These are phyloP conservation scores for Pelargonium myrrhifolium DNA, from an alignment of 441 rosid genomes.

Conservation along the genomic window DNA sequence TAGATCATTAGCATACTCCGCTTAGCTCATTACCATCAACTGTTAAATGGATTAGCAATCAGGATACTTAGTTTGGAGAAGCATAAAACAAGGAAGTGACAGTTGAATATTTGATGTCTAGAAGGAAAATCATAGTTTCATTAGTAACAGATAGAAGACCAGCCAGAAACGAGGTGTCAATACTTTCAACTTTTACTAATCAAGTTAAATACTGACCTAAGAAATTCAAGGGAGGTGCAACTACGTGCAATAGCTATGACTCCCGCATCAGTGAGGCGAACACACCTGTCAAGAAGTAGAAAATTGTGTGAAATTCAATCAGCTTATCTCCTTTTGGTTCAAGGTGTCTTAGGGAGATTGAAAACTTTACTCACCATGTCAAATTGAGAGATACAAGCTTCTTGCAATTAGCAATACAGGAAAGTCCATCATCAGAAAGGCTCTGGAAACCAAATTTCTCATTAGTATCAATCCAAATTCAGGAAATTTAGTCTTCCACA, in stretches of 20 bases:
- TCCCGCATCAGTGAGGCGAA: conserved; percentile 63
- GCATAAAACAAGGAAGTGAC: background rate
- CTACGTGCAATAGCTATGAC: conserved; percentile 60
- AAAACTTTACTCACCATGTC: conserved; percentile 59
- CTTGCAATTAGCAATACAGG: conserved; percentile 63
- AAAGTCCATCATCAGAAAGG: conserved; percentile 77
- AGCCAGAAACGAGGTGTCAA: background rate
- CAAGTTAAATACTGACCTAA: conserved; percentile 39
- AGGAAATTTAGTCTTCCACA: conserved; percentile 7
- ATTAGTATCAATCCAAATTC: conserved; percentile 13
- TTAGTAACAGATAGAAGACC: background rate
- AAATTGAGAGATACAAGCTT: conserved; percentile 63
- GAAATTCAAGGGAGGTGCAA: conserved; percentile 70
- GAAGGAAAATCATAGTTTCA: background rate
- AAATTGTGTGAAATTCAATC: conserved; percentile 8
- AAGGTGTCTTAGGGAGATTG: conserved; percentile 1
- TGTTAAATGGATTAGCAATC: no score
- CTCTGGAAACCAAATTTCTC: conserved; percentile 41
- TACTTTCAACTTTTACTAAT: background rate
- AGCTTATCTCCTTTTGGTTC: conserved; percentile 11
- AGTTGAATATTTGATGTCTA: background rate
- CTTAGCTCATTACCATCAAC: no score
- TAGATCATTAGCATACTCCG: no score
- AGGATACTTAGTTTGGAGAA: background rate
- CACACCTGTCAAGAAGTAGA: conserved; percentile 51